Percentiles rank a stretch among this genome's conserved stretches.
Conservation (phyloP, 2,329 filamentous ascomycete genomes). For the Zelopaecilomyces penicillatus region DNA sequence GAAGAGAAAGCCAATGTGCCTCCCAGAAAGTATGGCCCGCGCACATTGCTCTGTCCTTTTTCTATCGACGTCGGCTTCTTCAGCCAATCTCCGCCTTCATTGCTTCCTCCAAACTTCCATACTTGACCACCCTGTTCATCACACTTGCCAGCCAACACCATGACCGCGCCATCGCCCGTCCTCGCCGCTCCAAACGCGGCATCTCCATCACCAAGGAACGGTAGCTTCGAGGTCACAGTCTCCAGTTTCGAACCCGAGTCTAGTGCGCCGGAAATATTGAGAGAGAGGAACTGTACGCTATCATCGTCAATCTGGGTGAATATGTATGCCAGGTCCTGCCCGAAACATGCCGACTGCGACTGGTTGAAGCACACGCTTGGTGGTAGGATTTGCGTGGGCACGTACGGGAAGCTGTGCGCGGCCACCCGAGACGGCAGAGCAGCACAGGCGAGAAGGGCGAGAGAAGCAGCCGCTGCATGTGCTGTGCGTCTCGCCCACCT, state of each 20-base stretch:
- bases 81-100: slow-evolving; percentile 23
- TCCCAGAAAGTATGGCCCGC: slow-evolving; percentile 43
- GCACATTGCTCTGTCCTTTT: slow-evolving; percentile 10
- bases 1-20: slow-evolving; percentile 59
- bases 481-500: not conserved
- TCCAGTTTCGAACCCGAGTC: slow-evolving; percentile 36
- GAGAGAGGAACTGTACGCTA: slow-evolving; percentile 47
- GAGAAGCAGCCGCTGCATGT: no score
- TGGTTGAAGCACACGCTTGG: slow-evolving; percentile 36
- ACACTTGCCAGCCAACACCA: slow-evolving; percentile 70
- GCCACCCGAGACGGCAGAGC: slow-evolving; percentile 7
- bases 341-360: slow-evolving; percentile 22
- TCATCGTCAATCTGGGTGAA: slow-evolving; percentile 46
- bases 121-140: slow-evolving; percentile 44
- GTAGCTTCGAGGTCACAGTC: slow-evolving; percentile 48
- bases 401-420: slow-evolving; percentile 59
- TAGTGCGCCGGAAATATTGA: slow-evolving; percentile 57
- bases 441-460: slow-evolving; percentile 1
- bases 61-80: slow-evolving; percentile 17
- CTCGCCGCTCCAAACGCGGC: slow-evolving; percentile 61
- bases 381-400: slow-evolving; percentile 64
- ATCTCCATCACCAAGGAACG: slow-evolving; percentile 47
- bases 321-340: slow-evolving; percentile 55
- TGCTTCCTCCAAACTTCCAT: slow-evolving; percentile 57
- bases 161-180: slow-evolving; percentile 59